Evolutionary conservation across 2,329 filamentous ascomycete species (phyloP).

Genomic region (Diatrype stigma): DNA sequence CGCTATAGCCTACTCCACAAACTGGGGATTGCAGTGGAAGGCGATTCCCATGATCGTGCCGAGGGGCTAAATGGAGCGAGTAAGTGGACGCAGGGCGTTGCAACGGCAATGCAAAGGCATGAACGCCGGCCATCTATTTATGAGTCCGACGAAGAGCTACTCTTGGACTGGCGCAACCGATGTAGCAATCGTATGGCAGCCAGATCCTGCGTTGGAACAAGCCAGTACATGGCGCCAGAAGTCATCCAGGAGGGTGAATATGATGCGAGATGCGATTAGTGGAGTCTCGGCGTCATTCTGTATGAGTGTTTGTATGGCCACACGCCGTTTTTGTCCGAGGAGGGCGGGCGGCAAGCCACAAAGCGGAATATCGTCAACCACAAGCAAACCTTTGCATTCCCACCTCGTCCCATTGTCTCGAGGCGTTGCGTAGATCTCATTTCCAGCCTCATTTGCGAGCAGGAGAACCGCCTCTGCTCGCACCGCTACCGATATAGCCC

Average conservation of each 20-base stretch:
- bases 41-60: slow-evolving; percentile 64
- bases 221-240: slow-evolving; percentile 97
- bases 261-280: slow-evolving; percentile 93
- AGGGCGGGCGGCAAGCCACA: slow-evolving; percentile 67
- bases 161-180: slow-evolving; percentile 68
- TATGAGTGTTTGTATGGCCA: slow-evolving; percentile 93
- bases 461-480: slow-evolving; percentile 71
- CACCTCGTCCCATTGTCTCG: slow-evolving; percentile 60
- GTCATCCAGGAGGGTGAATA: slow-evolving; percentile 78
- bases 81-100: slow-evolving; percentile 36
- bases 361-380: slow-evolving; percentile 83
- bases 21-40: slow-evolving; percentile 67
- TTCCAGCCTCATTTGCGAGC: slow-evolving; percentile 65
- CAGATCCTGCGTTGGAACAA: slow-evolving; percentile 86
- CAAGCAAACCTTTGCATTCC: slow-evolving; percentile 66
- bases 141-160: slow-evolving; percentile 35
- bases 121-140: slow-evolving; percentile 31
- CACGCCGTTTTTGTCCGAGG: slow-evolving; percentile 82
- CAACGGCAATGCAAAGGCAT: slow-evolving; percentile 36
- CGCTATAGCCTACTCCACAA: slow-evolving; percentile 75
- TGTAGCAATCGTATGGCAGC: slow-evolving; percentile 69
- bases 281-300: slow-evolving; percentile 91
- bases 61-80: slow-evolving; percentile 30
- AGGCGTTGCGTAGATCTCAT: slow-evolving; percentile 75
- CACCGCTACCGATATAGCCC: slow-evolving; percentile 67